Base-by-base conservation (phyloP, 208 protist genomes). In the Trypanosoma cruzi region DNA sequence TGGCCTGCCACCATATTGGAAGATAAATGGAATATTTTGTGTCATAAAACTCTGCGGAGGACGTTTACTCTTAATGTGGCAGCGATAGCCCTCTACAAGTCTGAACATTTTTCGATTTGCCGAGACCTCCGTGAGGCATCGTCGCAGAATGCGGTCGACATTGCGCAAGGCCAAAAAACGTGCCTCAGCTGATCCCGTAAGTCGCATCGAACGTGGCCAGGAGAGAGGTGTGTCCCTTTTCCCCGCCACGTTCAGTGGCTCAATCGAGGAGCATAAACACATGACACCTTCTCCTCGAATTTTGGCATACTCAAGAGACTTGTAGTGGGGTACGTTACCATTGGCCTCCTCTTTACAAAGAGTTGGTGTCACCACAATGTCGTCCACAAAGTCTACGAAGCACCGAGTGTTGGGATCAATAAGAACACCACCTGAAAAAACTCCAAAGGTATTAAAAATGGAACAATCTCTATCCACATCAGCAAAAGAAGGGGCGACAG, bases 391-490 rank as follows among this genome's bases (percentile, higher is more conserved):
- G 58, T 93, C 88, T 1, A 86, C 64, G 50, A 93, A 86, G 8
- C 29, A 49, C 1, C 20, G 32, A 2, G 67, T 24, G 37, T 57
- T 46, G 0, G 74, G 53, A 65, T 92, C 77, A 20, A 92, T 63
- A 36, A 93, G 71, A 3, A 91, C 84, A n/a, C 86, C 84, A 1
- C 82, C 86, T 4, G 78, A 88, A 0, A 92, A 34, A 10, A 92
- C 72, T 18, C 86, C 86, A 53, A 89, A 90, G 14, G 73, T 69
- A 52, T 88, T 85, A 46, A 89, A 86, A 31, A 92, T 66, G 11
- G 71, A 61, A 54, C 85, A 88, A 49, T 92, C 81, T 34, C 54
- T 68, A 26, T 61, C 50, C 8, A 75, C 63, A 22, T 31, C 61
- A 22, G 18, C 55, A 31, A 10, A 22, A 26, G 7, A 0, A 53